Conservation (phyloP, 371 early-diverging fungal species). For the Rhizomucor pusillus region DNA sequence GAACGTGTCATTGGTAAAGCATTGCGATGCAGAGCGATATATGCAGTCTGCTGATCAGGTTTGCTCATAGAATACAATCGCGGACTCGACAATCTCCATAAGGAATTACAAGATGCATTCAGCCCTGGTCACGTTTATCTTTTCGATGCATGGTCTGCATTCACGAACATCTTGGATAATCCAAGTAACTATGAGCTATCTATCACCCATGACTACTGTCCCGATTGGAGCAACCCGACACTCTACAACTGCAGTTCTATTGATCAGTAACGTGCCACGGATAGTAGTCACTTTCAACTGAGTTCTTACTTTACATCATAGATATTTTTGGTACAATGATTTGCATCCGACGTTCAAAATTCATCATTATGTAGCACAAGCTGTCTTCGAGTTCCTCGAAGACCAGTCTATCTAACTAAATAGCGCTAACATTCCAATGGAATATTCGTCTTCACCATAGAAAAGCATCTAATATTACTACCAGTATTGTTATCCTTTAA, state of each 20-base stretch:
- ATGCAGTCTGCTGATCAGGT: neutral
- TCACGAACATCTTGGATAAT: constrained; percentile 24
- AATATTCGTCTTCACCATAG: too few species aligned
- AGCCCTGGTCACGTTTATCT: constrained; percentile 11
- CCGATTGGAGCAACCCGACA: constrained; percentile 28
- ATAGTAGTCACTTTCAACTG: neutral
- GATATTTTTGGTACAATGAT: constrained; percentile 41
- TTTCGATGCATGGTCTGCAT: constrained; percentile 29
- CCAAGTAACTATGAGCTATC: constrained; percentile 17
- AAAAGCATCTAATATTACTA: too few species aligned
- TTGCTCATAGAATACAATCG: constrained; percentile 22
- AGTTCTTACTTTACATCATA: constrained; percentile 3
- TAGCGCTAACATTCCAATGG: too few species aligned
- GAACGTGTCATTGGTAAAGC: constrained; percentile 22
- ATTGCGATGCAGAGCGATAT: neutral
- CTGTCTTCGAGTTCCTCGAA: constrained; percentile 9
- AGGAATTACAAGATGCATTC: neutral
- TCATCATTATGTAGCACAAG: constrained; percentile 27
- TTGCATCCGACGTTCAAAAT: constrained; percentile 39
- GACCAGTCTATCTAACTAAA: too few species aligned
- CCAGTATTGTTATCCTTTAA: too few species aligned
- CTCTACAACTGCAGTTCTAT: constrained; percentile 12
- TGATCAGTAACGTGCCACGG: constrained; percentile 18
- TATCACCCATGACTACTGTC: constrained; percentile 20
- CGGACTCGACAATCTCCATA: constrained; percentile 14